Evolutionary conservation across 1,284 basidiomycete genomes (phyloP).

Genomic region (Vanrija humicola): DNA sequence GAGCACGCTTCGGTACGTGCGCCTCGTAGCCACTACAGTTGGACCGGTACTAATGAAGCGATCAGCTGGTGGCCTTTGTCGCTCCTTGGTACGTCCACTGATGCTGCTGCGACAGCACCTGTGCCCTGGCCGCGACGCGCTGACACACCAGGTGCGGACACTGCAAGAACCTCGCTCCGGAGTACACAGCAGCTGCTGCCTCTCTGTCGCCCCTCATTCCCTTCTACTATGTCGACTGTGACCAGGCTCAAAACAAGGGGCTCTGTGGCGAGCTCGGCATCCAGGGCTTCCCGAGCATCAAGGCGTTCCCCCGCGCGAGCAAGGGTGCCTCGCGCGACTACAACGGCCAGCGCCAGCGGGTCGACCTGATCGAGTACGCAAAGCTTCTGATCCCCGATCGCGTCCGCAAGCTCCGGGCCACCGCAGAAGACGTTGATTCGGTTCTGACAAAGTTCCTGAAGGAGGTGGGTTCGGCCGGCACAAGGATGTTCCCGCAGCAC

Average conservation of each 20-base stretch:
- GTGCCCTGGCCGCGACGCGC: too few species aligned
- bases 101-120: too few species aligned
- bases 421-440: constrained; percentile 49
- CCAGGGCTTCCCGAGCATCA: constrained; percentile 89
- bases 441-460: constrained; percentile 31
- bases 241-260: constrained; percentile 72
- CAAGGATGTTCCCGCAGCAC: constrained; percentile 23
- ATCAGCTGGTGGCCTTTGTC: constrained; percentile 72
- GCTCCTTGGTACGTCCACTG: constrained; percentile 68
- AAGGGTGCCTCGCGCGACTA: constrained; percentile 65
- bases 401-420: constrained; percentile 59
- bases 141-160: constrained; percentile 53
- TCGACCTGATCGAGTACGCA: constrained; percentile 71
- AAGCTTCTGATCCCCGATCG: constrained; percentile 66
- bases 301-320: constrained; percentile 72
- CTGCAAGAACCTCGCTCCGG: constrained; percentile 80
- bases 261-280: constrained; percentile 81
- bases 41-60: constrained; percentile 1
- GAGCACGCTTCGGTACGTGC: constrained; percentile 58
- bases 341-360: constrained; percentile 68
- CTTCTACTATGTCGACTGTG: constrained; percentile 86
- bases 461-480: constrained; percentile 42
- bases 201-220: constrained; percentile 78
- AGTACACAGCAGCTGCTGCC: constrained; percentile 75
- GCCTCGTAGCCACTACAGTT: background rate